Conservation (phyloP, 75 land plant species). For the Ceratopteris richardii region DNA sequence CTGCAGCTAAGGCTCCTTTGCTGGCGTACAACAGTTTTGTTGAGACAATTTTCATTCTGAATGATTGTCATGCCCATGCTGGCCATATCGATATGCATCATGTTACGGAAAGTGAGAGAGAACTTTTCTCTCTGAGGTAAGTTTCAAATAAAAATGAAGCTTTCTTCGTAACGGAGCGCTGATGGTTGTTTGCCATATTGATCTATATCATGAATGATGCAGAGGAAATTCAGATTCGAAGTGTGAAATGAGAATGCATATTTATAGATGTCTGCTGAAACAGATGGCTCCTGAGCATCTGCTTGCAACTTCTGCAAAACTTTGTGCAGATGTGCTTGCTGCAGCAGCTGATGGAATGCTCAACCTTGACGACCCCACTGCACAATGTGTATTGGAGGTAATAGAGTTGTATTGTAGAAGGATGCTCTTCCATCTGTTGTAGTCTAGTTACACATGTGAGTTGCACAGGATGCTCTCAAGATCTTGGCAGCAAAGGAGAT, state of each 20-base stretch:
- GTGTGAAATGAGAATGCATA: conserved; percentile 63
- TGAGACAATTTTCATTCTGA: conserved; percentile 76
- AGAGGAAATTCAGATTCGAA: conserved; percentile 63
- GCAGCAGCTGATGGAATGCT: conserved; percentile 82
- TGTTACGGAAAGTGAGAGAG: conserved; percentile 27
- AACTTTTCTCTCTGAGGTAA: conserved; percentile 64
- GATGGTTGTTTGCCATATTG: background rate
- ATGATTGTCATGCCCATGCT: conserved; percentile 56
- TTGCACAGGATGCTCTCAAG: conserved; percentile 65
- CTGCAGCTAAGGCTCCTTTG: conserved; percentile 88
- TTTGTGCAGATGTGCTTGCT: conserved; percentile 93
- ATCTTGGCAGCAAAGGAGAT: conserved; percentile 82
- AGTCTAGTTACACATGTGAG: conserved; percentile 6
- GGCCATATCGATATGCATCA: conserved; percentile 39
- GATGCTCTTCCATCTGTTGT: too few species aligned
- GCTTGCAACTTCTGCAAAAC: conserved; percentile 82
- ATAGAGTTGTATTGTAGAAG: too few species aligned
- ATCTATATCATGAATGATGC: background rate
- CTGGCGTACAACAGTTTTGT: conserved; percentile 94
- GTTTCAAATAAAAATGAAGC: background rate
- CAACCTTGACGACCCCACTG: conserved; percentile 44
- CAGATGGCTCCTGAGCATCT: conserved; percentile 96
- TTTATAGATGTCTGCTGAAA: conserved; percentile 64
- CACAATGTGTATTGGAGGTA: conserved; percentile 74
- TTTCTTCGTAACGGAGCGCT: background rate